Base-by-base conservation (phyloP, 495 filamentous ascomycete species). In the Amphirosellinia nigrospora region DNA sequence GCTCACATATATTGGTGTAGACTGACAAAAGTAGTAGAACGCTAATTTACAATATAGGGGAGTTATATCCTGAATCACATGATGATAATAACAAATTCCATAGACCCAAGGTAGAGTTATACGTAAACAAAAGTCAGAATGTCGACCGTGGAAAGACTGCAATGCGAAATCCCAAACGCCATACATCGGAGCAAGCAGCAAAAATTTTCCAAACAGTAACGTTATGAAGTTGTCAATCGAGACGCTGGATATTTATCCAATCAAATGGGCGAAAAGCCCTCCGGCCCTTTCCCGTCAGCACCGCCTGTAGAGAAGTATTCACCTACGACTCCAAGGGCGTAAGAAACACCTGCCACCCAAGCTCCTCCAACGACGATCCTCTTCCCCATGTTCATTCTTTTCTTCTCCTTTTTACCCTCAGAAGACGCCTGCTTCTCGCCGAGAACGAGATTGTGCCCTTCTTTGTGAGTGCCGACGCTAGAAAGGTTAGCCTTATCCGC, bases 221-320 rank as follows among this genome's bases (percentile, higher is more conserved):
- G 30, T 30, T 21, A 5, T 1, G 4, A 59, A 9, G 3, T 10
- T n/a, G n/a, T n/a, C n/a, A 39, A 38, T 34, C 21, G 32, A 66
- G 56, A 9, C 64, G 15, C 64, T n/a, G 19, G 1, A 39, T 30
- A 53, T 30, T 16, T 7, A 28, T 61, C n/a, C 38, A 46, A 55
- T 72, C 70, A 72, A 55, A 41, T 64, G 3, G 66, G 58, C 26
- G 55, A 85, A 60, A 90, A 85, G 2, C 82, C 87, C 58, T 85
- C 85, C 4, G 85, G 81, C 0, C 86, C 87, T 66, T 70, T 78
- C 3, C 88, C 88, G 66, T 89, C 86, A 1, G 58, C 11, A 0
- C 88, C 88, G 0, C 89, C 88, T 4, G 86, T 89, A 59, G 81
- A 82, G 75, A 93, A 89, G 66, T 86, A 90, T 74, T 94, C 90